These are phyloP conservation scores for Nigrospora osmanthi DNA, from an alignment of 2,329 filamentous ascomycete species.

Conservation along the genomic window DNA sequence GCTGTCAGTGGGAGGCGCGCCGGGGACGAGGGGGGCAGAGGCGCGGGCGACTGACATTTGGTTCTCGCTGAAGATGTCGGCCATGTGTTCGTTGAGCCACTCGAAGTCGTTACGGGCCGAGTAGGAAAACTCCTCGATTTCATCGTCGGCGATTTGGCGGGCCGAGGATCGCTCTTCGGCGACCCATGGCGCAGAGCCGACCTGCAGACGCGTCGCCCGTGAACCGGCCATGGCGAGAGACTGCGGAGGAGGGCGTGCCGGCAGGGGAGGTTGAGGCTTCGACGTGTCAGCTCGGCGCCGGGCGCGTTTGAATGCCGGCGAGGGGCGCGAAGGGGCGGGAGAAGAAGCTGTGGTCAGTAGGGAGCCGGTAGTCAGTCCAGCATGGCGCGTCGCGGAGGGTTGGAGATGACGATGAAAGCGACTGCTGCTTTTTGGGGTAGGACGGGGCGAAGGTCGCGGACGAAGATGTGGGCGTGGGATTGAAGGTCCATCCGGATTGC, in stretches of 20 bases:
- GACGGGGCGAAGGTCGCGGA: too few relatives aligned
- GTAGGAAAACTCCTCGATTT: constrained; percentile 89
- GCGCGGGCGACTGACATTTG: constrained; percentile 59
- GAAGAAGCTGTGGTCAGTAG: too few relatives aligned
- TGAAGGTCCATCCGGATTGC: too few relatives aligned
- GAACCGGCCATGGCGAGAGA: constrained; percentile 21
- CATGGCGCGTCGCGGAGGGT: too few relatives aligned
- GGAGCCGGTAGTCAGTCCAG: too few relatives aligned
- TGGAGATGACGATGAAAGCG: too few relatives aligned
- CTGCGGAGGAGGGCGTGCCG: neutral
- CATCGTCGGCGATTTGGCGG: constrained; percentile 65
- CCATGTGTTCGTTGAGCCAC: constrained; percentile 99
- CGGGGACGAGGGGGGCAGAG: neutral
- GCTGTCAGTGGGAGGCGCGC: constrained; percentile 15
- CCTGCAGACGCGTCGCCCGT: constrained; percentile 47
- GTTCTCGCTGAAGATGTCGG: constrained; percentile 80
- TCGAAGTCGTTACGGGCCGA: constrained; percentile 90
- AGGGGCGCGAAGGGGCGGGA: neutral
- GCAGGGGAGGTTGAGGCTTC: neutral
- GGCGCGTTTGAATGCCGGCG: neutral
- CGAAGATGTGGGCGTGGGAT: too few relatives aligned
- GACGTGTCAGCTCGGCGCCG: neutral
- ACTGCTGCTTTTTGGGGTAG: too few relatives aligned
- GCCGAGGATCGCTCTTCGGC: constrained; percentile 75
- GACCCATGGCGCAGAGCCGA: constrained; percentile 82